These are phyloP conservation scores for Melianthus villosus DNA, from an alignment of 441 rosid genomes.

Conservation along the genomic window DNA sequence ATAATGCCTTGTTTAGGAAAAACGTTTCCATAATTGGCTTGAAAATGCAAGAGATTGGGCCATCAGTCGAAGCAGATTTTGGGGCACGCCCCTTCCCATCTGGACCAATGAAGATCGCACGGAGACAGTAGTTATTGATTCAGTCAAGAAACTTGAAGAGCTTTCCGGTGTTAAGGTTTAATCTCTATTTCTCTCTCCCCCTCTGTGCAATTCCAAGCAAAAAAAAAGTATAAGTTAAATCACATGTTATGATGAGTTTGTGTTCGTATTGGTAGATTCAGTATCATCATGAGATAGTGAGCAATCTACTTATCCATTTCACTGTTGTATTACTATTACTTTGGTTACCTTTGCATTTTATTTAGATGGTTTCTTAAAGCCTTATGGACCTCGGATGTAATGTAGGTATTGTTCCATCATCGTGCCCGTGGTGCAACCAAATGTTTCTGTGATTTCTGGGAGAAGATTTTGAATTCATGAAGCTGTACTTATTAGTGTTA, in stretches of 20 bases:
- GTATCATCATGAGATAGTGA: too few species aligned
- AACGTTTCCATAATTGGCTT: constrained; percentile 97
- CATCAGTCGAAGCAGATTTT: constrained; percentile 86
- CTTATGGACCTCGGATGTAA: too few species aligned
- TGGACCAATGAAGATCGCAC: constrained; percentile 84
- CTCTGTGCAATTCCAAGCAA: too few species aligned
- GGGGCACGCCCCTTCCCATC: constrained; percentile 96
- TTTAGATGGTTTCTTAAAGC: too few species aligned
- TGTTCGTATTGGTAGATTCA: too few species aligned
- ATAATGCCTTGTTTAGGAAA: constrained; percentile 37
- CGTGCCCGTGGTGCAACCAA: too few species aligned
- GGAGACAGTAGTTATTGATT: constrained; percentile 67
- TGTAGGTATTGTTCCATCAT: too few species aligned
- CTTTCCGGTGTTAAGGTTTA: constrained; percentile 82
- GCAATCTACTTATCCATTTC: too few species aligned
- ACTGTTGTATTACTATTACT: too few species aligned
- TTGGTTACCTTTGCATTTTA: too few species aligned
- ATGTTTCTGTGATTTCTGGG: background rate
- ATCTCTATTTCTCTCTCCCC: constrained; percentile 9
- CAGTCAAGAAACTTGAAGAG: constrained; percentile 69
- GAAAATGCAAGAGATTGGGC: constrained; percentile 99
- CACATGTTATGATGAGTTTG: too few species aligned
- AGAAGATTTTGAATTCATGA: background rate
- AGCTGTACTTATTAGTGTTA: constrained; percentile 8
- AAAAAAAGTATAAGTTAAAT: too few species aligned